phyloP scores from a whole-genome alignment of 2,329 filamentous ascomycete species.

The Nemania abortiva region DNA sequence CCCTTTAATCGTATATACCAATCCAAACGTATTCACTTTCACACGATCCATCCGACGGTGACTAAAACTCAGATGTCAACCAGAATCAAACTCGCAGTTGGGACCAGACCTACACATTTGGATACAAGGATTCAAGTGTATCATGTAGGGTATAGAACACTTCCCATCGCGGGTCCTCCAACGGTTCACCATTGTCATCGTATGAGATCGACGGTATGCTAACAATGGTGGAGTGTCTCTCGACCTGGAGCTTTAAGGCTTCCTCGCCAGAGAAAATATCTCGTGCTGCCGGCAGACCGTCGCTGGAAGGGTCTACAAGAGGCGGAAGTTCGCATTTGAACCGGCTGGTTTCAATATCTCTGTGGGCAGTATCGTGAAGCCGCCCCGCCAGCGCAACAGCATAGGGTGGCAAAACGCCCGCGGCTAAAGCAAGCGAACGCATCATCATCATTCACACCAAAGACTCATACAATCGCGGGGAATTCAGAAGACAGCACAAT shows the following conservation, averaged over 20 bases:
- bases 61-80: conserved; percentile 43
- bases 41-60: conserved; percentile 60
- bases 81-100: neutral
- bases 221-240: conserved; percentile 59
- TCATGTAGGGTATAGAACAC: conserved; percentile 64
- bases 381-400: conserved; percentile 35
- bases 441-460: conserved; percentile 38
- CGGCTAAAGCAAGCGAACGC: conserved; percentile 39
- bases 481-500: neutral
- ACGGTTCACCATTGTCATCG: conserved; percentile 67
- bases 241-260: conserved; percentile 53
- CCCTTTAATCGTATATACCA: conserved; percentile 71
- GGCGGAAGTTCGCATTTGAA: conserved; percentile 51
- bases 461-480: neutral
- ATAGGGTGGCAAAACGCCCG: conserved; percentile 37
- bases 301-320: conserved; percentile 46
- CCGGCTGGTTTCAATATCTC: conserved; percentile 2
- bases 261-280: conserved; percentile 48
- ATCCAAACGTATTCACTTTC: conserved; percentile 71
- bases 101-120: conserved; percentile 56
- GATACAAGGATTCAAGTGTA: conserved; percentile 63
- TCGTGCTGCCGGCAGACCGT: conserved; percentile 49
- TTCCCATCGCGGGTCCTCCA: conserved; percentile 67
- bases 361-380: conserved; percentile 21
- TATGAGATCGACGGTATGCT: conserved; percentile 67